Evolutionary conservation across 1,139 yeast species (phyloP).

Genomic region (Saccharomyces hybrid): DNA sequence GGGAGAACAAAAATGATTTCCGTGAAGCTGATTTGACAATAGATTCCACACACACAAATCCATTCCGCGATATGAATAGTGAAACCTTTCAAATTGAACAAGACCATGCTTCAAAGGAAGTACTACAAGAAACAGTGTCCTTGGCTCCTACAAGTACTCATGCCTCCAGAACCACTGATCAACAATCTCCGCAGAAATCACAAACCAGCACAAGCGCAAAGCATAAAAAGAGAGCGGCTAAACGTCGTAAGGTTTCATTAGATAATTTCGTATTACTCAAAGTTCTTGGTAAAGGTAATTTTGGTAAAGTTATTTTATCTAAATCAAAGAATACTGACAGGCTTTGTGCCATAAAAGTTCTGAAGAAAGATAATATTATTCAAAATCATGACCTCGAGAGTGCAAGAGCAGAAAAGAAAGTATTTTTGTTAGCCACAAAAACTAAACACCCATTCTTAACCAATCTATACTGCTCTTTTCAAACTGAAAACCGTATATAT

Average conservation of each 20-base stretch:
- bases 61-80: constrained; percentile 25
- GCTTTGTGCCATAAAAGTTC: constrained; percentile 88
- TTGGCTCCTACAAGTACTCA: constrained; percentile 4
- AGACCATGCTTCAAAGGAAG: constrained; percentile 7
- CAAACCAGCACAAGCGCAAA: constrained; percentile 6
- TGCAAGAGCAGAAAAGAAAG: constrained; percentile 87
- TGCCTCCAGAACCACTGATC: not conserved
- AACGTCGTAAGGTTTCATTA: constrained; percentile 65
- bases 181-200: constrained; percentile 3
- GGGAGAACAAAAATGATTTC: not conserved
- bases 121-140: constrained; percentile 1
- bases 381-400: constrained; percentile 95
- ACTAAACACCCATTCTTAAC: constrained; percentile 89
- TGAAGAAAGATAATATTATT: constrained; percentile 89
- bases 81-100: constrained; percentile 17
- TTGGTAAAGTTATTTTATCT: constrained; percentile 95
- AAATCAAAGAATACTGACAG: constrained; percentile 69
- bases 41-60: constrained; percentile 18
- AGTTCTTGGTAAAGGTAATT: constrained; percentile 93
- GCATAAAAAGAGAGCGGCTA: constrained; percentile 23
- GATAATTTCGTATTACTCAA: constrained; percentile 93
- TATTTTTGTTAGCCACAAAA: constrained; percentile 80
- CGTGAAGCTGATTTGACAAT: constrained; percentile 2
- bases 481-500: constrained; percentile 92
- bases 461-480: constrained; percentile 90